Base-by-base conservation (phyloP, 2,329 filamentous ascomycete species). In the Apiospora sp. region DNA sequence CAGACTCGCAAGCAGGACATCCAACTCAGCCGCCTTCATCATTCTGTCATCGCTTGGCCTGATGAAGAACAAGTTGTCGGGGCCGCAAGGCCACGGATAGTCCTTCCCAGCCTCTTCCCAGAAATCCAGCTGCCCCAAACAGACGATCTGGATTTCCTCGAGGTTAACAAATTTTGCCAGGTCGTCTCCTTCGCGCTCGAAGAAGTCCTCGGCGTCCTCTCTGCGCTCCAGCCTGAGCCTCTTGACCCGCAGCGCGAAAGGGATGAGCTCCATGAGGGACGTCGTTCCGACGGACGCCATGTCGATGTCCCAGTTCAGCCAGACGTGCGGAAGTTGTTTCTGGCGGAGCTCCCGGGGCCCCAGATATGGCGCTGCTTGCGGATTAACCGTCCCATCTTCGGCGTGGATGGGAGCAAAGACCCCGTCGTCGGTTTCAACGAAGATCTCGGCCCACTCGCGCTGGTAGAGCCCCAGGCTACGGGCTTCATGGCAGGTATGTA, bases 261-360 rank as follows among this genome's bases (percentile, higher is more conserved):
- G 34, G 19, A 10, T 2, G 19, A 67, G 43, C 4, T 1, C 0
- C 3, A 0, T 1, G 51, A 75, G 46, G 2, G 22, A 14, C 43
- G 30, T 58, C 24, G 41, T 43, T 61, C 75, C 74, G 61, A 76
- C 75, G 8, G 73, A 74, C n/a, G 75, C 41, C 61, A 75, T 72
- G 24, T 76, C 75, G 46, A 75, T 74, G 46, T 76, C 74, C 70
- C 73, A 72, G 64, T 75, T 75, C 14, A 76, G 67, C 75, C 74
- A 76, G 51, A 75, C 71, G 41, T 76, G 75, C 34, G 72, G 75
- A 13, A 24, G 48, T 69, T 72, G 49, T 12, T 54, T n/a, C n/a
- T n/a, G n/a, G n/a, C n/a, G n/a, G n/a, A n/a, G n/a, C n/a, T n/a
- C n/a, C n/a, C n/a, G n/a, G n/a, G n/a, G n/a, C n/a, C n/a, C n/a